Evolutionary conservation across 2,329 filamentous ascomycete genomes (phyloP).

Genomic region (Apiospora malaysiana): DNA sequence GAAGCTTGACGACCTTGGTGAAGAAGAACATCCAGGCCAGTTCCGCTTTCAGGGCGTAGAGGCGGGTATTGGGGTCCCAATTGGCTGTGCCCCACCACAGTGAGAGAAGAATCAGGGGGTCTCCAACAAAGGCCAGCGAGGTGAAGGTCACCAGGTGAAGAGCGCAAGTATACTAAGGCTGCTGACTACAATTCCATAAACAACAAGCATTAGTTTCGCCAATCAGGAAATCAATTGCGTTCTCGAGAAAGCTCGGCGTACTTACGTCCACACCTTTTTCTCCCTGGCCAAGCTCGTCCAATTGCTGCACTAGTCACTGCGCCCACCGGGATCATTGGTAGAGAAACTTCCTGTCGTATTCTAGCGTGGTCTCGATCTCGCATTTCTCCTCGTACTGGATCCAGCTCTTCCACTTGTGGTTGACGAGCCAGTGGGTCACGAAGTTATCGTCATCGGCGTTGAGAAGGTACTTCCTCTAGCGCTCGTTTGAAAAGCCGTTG

Average conservation of each 20-base stretch:
- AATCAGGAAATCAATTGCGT: too few species aligned
- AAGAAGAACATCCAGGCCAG: slow-evolving; percentile 78
- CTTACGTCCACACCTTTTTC: slow-evolving; percentile 86
- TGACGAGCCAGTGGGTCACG: slow-evolving; percentile 94
- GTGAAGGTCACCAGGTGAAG: slow-evolving; percentile 92
- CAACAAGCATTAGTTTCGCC: slow-evolving; percentile 23
- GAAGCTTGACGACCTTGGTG: slow-evolving; percentile 89
- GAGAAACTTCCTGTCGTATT: slow-evolving; percentile 86
- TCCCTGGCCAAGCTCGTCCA: slow-evolving; percentile 88
- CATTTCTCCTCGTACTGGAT: slow-evolving; percentile 93
- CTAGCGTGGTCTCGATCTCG: slow-evolving; percentile 90
- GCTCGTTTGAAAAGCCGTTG: slow-evolving; percentile 88
- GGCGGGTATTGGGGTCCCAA: slow-evolving; percentile 61
- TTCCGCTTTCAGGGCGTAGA: slow-evolving; percentile 64
- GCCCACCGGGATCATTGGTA: slow-evolving; percentile 96
- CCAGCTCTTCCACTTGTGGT: slow-evolving; percentile 90
- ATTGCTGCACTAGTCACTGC: slow-evolving; percentile 98
- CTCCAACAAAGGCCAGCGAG: slow-evolving; percentile 81
- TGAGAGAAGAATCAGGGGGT: slow-evolving; percentile 73
- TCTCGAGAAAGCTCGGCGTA: too few species aligned
- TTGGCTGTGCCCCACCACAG: slow-evolving; percentile 71
- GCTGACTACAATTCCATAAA: slow-evolving; percentile 63
- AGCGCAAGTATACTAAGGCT: slow-evolving; percentile 92
- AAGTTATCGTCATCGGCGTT: slow-evolving; percentile 99
- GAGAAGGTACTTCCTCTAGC: slow-evolving; percentile 85